Evolutionary conservation across 306 rosid species (phyloP).

Genomic region (Rubus idaeus): DNA sequence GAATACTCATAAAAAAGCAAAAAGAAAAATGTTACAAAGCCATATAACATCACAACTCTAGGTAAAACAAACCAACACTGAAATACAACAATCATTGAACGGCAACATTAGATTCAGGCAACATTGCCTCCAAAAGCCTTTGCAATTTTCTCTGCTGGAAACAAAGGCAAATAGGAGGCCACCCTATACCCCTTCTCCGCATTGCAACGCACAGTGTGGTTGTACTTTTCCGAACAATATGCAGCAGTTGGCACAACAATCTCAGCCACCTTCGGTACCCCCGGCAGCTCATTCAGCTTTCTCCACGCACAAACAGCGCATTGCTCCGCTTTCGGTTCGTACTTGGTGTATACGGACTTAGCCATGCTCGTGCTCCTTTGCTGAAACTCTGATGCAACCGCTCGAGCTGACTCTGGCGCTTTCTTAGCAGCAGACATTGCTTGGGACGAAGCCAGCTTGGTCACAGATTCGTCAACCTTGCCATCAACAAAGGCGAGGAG

Average conservation of each 20-base stretch:
- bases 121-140: constrained; percentile 27
- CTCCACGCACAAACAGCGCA: constrained; percentile 45
- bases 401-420: constrained; percentile 41
- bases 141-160: constrained; percentile 43
- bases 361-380: constrained; percentile 20
- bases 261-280: constrained; percentile 60
- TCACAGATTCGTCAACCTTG: constrained; percentile 71
- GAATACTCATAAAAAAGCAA: neutral
- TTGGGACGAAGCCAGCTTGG: constrained; percentile 56
- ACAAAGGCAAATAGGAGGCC: constrained; percentile 45
- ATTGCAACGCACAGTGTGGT: constrained; percentile 30
- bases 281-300: constrained; percentile 62
- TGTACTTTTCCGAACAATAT: constrained; percentile 41
- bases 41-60: neutral
- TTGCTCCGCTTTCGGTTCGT: constrained; percentile 59
- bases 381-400: constrained; percentile 14
- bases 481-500: constrained; percentile 48
- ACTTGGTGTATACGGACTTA: constrained; percentile 55
- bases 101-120: constrained; percentile 16
- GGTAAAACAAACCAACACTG: neutral
- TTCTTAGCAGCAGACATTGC: constrained; percentile 38
- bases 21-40: neutral
- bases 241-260: constrained; percentile 46
- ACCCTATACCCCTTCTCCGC: constrained; percentile 50
- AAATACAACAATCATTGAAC: constrained; percentile 7